Percentiles rank a stretch among this genome's conserved stretches.
phyloP scores from a whole-genome alignment of 164 flowering plant genomes.

The Houttuynia cordata region DNA sequence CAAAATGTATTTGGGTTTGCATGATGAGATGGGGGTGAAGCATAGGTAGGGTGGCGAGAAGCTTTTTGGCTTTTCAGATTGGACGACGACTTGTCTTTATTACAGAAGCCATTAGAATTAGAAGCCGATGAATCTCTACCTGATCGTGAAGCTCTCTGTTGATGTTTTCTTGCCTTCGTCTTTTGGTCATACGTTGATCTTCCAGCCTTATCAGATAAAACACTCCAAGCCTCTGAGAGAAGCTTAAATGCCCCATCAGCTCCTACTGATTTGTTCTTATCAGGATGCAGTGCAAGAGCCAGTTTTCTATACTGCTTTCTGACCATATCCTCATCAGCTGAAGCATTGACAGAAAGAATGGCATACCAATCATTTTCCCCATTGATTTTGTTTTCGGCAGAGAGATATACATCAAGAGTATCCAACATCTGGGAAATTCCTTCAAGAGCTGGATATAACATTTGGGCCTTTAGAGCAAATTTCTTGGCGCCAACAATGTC shows the following conservation, averaged over 20 bases:
- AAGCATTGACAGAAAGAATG: conserved; percentile 55
- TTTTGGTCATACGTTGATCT: conserved; percentile 52
- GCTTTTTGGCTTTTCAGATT: conserved; percentile 22
- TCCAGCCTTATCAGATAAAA: conserved; percentile 64
- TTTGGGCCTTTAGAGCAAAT: conserved; percentile 67
- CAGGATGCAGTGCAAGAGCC: conserved; percentile 87
- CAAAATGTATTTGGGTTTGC: conserved; percentile 47
- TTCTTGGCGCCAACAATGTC: conserved; percentile 59
- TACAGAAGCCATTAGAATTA: conserved; percentile 41
- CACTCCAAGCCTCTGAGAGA: conserved; percentile 83
- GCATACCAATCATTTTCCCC: conserved; percentile 80
- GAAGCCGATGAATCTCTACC: conserved; percentile 23
- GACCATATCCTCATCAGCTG: conserved; percentile 63
- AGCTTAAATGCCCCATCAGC: conserved; percentile 90
- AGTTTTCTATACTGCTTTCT: conserved; percentile 71
- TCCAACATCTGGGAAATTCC: conserved; percentile 61
- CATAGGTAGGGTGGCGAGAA: conserved; percentile 7
- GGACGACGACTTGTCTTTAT: conserved; percentile 24
- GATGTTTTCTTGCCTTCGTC: conserved; percentile 23
- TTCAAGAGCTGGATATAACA: conserved; percentile 55
- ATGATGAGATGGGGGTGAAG: conserved; percentile 23
- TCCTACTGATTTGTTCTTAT: conserved; percentile 82
- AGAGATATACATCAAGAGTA: conserved; percentile 49
- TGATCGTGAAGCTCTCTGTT: conserved; percentile 23
- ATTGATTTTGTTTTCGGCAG: conserved; percentile 49